A percentile compares a stretch with the other conserved stretches of the same genome.
phyloP scores from a whole-genome alignment of 805 yeast species.

The Zygotorulaspora danielsina region DNA sequence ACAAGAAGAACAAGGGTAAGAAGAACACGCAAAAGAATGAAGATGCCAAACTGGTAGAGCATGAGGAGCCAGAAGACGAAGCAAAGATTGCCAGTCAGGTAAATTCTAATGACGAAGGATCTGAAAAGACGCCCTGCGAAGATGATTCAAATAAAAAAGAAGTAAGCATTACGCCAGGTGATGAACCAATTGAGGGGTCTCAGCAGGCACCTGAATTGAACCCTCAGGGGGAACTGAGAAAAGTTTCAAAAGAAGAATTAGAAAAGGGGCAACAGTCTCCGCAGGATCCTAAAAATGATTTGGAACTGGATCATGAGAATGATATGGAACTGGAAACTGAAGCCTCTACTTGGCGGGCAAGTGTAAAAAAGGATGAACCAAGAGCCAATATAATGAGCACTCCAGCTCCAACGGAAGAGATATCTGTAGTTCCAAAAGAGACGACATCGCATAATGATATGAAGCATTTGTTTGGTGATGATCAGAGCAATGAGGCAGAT shows the following conservation, averaged over 20 bases:
- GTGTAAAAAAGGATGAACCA: slow-evolving; percentile 6
- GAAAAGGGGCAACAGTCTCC: slow-evolving; percentile 7
- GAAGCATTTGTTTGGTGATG: slow-evolving; percentile 8
- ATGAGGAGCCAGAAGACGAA: slow-evolving; percentile 40
- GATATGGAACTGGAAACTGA: slow-evolving; percentile 6
- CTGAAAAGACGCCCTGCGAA: too few relatives aligned
- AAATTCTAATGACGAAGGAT: slow-evolving; percentile 1
- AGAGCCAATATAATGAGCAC: slow-evolving; percentile 5
- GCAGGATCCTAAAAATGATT: slow-evolving; percentile 5
- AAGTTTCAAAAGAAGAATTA: slow-evolving; percentile 10
- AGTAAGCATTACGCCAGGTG: slow-evolving; percentile 28
- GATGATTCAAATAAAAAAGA: too few relatives aligned
- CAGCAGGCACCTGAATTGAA: slow-evolving; percentile 9
- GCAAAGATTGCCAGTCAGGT: slow-evolving; percentile 4
- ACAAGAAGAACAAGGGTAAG: slow-evolving; percentile 41
- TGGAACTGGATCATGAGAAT: too few relatives aligned
- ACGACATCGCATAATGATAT: slow-evolving; percentile 1
- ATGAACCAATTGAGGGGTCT: slow-evolving; percentile 10
- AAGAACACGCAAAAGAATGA: slow-evolving; percentile 18
- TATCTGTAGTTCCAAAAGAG: not conserved
- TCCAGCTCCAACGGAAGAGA: slow-evolving; percentile 9
- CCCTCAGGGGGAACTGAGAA: slow-evolving; percentile 11
- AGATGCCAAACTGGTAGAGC: slow-evolving; percentile 3
- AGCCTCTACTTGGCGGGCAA: slow-evolving; percentile 10
- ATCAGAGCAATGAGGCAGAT: slow-evolving; percentile 22